Conservation (phyloP, 2,329 filamentous ascomycete species). For the Bipolaris cookei region DNA sequence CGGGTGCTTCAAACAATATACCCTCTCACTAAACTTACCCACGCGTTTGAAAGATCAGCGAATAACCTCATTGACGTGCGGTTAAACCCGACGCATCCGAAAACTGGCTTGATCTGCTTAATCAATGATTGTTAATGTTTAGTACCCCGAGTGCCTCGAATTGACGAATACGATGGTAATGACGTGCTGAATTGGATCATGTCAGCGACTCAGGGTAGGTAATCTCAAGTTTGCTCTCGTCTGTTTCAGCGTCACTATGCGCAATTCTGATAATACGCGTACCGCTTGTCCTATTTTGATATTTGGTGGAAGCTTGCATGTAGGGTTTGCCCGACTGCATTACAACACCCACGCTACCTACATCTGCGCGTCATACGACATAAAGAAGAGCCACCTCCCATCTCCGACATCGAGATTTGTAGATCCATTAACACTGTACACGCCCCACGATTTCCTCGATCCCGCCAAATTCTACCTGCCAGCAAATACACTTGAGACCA, state of each 20-base stretch:
- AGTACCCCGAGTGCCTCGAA: constrained; percentile 63
- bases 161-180: constrained; percentile 58
- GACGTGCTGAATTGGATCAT: constrained; percentile 47
- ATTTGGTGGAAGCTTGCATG: background rate
- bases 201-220: constrained; percentile 53
- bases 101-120: constrained; percentile 61
- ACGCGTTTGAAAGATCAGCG: constrained; percentile 18
- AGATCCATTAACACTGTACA: background rate
- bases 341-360: background rate
- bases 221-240: constrained; percentile 53
- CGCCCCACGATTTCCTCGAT: background rate
- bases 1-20: constrained; percentile 63
- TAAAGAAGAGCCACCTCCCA: background rate
- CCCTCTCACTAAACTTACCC: constrained; percentile 19
- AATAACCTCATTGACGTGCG: background rate
- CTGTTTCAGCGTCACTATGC: constrained; percentile 58
- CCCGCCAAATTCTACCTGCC: background rate
- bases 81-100: constrained; percentile 46
- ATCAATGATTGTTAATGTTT: constrained; percentile 59
- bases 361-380: background rate
- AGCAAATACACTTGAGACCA: background rate
- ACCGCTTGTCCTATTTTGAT: constrained; percentile 54
- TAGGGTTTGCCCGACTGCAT: background rate
- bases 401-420: background rate
- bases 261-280: constrained; percentile 61